These are phyloP conservation scores for Mucor mucedo DNA, from an alignment of 371 early-diverging fungal species.

Conservation along the genomic window DNA sequence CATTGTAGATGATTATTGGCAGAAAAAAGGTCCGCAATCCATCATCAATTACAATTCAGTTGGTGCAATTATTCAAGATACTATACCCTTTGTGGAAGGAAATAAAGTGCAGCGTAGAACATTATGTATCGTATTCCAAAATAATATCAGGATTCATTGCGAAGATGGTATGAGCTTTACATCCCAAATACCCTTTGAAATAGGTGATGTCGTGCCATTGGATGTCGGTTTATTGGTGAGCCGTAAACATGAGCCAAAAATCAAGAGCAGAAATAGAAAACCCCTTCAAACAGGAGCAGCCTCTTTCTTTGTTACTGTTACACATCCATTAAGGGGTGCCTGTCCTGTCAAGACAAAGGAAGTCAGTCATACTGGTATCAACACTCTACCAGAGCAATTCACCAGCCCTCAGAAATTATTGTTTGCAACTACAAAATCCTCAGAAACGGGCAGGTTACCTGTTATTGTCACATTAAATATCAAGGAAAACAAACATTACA, in stretches of 20 bases:
- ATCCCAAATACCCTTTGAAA: conserved; percentile 24
- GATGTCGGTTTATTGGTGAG: conserved; percentile 24
- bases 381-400: not conserved
- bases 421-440: conserved; percentile 14
- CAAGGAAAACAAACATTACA: conserved; percentile 22
- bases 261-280: conserved; percentile 1
- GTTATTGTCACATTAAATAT: conserved; percentile 25
- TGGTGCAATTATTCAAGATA: not conserved
- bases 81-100: conserved; percentile 11
- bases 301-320: conserved; percentile 23
- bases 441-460: conserved; percentile 11
- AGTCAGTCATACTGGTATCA: conserved; percentile 1
- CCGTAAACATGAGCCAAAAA: conserved; percentile 3
- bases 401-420: conserved; percentile 14
- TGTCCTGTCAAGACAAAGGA: conserved; percentile 22
- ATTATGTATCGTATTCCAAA: conserved; percentile 28
- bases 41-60: conserved; percentile 4
- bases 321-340: conserved; percentile 16
- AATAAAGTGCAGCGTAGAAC: conserved; percentile 10
- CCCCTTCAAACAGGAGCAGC: not conserved
- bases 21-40: conserved; percentile 17
- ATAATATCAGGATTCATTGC: conserved; percentile 17
- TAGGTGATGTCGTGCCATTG: conserved; percentile 22
- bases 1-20: conserved; percentile 12
- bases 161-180: conserved; percentile 17